Conservation (phyloP, 2,329 filamentous ascomycete genomes). For the Tolypocladium tropicale region DNA sequence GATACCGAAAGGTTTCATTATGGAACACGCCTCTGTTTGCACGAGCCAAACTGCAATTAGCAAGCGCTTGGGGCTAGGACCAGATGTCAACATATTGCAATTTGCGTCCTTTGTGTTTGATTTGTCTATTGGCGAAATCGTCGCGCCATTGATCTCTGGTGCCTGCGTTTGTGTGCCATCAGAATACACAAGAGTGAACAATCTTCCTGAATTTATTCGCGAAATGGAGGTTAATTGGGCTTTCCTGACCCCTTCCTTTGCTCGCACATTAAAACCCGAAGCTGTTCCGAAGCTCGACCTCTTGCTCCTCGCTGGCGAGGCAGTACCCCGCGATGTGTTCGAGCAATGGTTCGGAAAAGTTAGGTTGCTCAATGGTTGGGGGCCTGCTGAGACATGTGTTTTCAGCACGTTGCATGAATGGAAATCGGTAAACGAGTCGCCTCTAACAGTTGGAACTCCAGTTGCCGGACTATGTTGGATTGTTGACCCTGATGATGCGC, state of each 20-base stretch:
- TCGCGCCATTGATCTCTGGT: background rate
- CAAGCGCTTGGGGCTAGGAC: background rate
- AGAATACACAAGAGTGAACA: constrained; percentile 1
- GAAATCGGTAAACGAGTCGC: background rate
- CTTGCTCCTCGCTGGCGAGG: constrained; percentile 4
- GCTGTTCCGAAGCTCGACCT: constrained; percentile 1
- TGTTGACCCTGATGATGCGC: background rate
- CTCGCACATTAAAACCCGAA: constrained; percentile 1
- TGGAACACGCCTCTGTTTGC: background rate
- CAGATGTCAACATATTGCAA: background rate
- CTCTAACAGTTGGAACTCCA: constrained; percentile 2
- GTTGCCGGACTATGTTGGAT: constrained; percentile 2
- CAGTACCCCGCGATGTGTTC: constrained; percentile 1
- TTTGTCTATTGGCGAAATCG: background rate
- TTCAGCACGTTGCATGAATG: constrained; percentile 2
- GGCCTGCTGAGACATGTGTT: constrained; percentile 4
- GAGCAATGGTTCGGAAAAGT: constrained; percentile 4
- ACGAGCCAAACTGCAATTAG: background rate
- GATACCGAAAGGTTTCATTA: background rate
- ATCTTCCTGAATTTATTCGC: background rate
- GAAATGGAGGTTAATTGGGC: constrained; percentile 1
- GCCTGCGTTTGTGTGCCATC: background rate
- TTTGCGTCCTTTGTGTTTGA: background rate
- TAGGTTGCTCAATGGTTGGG: constrained; percentile 6
- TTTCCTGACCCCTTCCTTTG: constrained; percentile 3